Base-by-base conservation (phyloP, 805 yeast species). In the Schwanniomyces sp. region DNA sequence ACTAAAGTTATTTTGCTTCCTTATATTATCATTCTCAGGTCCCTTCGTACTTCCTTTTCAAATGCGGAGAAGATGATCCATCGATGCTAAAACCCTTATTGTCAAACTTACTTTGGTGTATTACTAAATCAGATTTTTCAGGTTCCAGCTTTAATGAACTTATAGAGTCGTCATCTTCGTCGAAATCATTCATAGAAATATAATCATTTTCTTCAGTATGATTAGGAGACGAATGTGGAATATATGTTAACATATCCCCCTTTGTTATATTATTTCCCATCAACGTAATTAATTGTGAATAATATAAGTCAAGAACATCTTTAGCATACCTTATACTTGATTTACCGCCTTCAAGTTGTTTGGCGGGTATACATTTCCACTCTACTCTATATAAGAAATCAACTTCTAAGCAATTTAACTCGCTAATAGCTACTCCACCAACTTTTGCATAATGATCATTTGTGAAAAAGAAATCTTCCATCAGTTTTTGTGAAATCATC, bases 381-480 rank as follows among this genome's bases (percentile, higher is more conserved):
- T 84, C 81, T 8, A 92, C 92, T 51, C 91, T 75, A 42, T 80
- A 79, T 40, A 92, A 75, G 58, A 94, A 91, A 65, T 94, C 98
- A 45, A 87, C 83, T 62, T 92, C 99, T 41, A 92, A 73, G 46
- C 92, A 76, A 64, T 94, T 94, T 54, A 91, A 72, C 62, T 91
- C 97, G 49, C 83, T 78, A 41, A 86, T 70, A 38, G 89, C 89
- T 4, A 91, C 86, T 50, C 99, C 98, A 3, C 99, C 99, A 16
- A 94, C 97, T 62, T 87, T 88, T 10, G 98, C 96, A 60, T 94
- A 92, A 65, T 94, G 97, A 40, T 85, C 79, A 66, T 91, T 92
- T 12, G 97, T 90, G 67, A 94, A 91, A 66, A 94, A 92, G 24
- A 91, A 86, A 68, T 92, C 99, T 66, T 96, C 91, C 53, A 91